phyloP scores from a whole-genome alignment of 164 flowering plant species.

The Vitis rotundifolia region DNA sequence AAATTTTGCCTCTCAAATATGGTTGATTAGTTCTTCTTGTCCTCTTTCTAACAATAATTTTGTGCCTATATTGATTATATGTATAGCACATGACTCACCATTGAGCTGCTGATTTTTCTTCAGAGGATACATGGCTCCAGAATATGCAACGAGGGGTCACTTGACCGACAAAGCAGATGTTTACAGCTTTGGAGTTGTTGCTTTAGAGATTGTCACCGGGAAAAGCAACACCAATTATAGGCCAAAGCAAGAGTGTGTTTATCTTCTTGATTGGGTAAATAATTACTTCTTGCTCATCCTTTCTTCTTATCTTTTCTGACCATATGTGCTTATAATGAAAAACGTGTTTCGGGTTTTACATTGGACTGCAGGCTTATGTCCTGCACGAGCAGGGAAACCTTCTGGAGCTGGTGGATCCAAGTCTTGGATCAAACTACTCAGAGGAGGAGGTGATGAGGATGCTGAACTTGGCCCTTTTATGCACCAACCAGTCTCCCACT shows the following conservation, averaged over 20 bases:
- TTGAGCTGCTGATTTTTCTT: conserved; percentile 2
- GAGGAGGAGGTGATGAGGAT: conserved; percentile 58
- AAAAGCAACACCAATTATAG: conserved; percentile 63
- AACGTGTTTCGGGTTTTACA: too few species aligned
- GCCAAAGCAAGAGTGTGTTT: conserved; percentile 50
- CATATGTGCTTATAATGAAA: too few species aligned
- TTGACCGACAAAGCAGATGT: conserved; percentile 89
- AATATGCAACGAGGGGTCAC: conserved; percentile 83
- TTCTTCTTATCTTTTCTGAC: too few species aligned
- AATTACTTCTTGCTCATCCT: background rate
- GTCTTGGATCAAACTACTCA: conserved; percentile 50
- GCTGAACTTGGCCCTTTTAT: conserved; percentile 62
- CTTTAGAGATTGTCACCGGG: conserved; percentile 84
- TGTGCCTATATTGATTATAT: too few species aligned
- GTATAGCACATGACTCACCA: too few species aligned
- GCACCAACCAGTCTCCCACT: conserved; percentile 75
- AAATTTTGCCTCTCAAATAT: too few species aligned
- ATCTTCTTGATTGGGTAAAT: conserved; percentile 85
- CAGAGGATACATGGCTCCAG: conserved; percentile 97
- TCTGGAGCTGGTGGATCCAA: conserved; percentile 71
- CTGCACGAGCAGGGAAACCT: conserved; percentile 74
- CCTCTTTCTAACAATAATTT: too few species aligned
- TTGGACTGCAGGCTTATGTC: conserved; percentile 51
- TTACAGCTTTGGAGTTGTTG: conserved; percentile 80
- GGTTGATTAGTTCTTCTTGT: too few species aligned